phyloP scores from a whole-genome alignment of 805 yeast species.

The Candida argentea region DNA sequence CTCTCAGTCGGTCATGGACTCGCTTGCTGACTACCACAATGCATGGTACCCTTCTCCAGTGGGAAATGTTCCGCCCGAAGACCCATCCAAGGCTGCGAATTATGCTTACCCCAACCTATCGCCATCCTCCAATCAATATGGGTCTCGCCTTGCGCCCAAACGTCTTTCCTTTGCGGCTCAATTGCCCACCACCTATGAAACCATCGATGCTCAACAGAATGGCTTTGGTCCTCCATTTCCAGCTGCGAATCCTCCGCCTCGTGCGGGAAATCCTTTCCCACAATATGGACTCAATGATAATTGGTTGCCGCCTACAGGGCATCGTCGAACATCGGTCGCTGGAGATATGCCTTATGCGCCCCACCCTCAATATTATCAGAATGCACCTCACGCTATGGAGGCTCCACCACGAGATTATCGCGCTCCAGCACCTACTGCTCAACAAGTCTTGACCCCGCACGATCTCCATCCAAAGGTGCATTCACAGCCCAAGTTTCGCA shows the following conservation, averaged over 20 bases:
- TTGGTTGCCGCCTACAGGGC: conserved; percentile 18
- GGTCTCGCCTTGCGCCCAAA: conserved; percentile 20
- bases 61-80: conserved; percentile 32
- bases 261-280: conserved; percentile 36
- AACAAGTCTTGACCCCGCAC: conserved; percentile 27
- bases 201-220: conserved; percentile 16
- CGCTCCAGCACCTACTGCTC: conserved; percentile 38
- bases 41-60: conserved; percentile 27
- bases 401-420: no score
- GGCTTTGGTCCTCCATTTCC: conserved; percentile 15
- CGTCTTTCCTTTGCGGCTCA: conserved; percentile 33
- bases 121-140: no score
- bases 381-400: conserved; percentile 1
- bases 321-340: conserved; percentile 30
- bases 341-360: conserved; percentile 18
- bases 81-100: no score
- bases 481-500: conserved; percentile 55
- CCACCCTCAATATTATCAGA: conserved; percentile 8
- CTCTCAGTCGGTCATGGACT: conserved; percentile 2
- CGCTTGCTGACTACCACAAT: conserved; percentile 2
- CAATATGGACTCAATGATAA: conserved; percentile 32
- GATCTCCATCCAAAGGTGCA: conserved; percentile 56
- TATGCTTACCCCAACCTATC: conserved; percentile 6
- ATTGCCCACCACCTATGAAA: conserved; percentile 42
- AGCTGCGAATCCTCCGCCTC: conserved; percentile 30